These are phyloP conservation scores for Phlyctochytrium planicorne DNA, from an alignment of 192 early-diverging fungal species.

Conservation along the genomic window DNA sequence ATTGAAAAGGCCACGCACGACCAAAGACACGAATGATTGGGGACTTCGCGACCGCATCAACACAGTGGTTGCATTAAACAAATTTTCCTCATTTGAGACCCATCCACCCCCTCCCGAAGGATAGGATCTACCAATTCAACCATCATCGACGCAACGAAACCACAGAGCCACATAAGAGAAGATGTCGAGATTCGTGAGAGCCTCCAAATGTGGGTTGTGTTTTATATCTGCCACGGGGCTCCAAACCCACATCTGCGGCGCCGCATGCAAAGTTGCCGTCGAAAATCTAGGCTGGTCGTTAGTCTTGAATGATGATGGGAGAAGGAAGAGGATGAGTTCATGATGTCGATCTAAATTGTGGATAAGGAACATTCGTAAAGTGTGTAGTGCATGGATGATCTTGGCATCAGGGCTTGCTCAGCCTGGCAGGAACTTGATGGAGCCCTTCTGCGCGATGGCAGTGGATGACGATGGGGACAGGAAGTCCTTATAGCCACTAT, in stretches of 20 bases:
- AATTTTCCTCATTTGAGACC: no score
- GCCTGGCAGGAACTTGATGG: background rate
- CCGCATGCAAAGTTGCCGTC: background rate
- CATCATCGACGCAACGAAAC: background rate
- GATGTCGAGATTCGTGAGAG: constrained; percentile 46
- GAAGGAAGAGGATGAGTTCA: background rate
- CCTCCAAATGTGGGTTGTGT: constrained; percentile 43
- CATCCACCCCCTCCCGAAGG: no score
- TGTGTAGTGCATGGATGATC: background rate
- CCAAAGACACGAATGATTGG: no score
- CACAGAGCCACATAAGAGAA: background rate
- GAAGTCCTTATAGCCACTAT: background rate
- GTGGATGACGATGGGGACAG: background rate
- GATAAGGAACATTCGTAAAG: background rate
- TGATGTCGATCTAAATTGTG: background rate
- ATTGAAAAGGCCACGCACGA: no score
- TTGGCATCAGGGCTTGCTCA: no score
- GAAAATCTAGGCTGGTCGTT: no score
- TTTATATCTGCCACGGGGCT: background rate
- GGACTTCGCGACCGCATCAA: no score
- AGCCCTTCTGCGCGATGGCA: background rate
- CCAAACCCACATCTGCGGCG: background rate
- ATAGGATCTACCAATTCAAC: no score
- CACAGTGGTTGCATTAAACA: no score
- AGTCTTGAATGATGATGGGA: no score